Base-by-base conservation (phyloP, 2,329 filamentous ascomycete species). In the Apiospora hydei region DNA sequence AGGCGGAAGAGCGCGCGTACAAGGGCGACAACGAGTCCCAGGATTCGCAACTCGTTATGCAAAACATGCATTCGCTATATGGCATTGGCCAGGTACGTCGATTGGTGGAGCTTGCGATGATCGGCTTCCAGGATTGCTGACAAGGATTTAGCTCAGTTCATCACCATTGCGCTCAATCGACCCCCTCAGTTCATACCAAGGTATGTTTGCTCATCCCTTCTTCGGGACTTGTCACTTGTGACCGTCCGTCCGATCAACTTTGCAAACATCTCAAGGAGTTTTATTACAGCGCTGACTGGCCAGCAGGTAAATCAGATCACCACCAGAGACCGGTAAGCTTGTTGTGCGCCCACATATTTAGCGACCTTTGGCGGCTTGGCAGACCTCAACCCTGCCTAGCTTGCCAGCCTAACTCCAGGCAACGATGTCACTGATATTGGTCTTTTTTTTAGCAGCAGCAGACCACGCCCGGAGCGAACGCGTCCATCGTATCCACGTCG, bases 31-130 rank as follows among this genome's bases (percentile, higher is more conserved):
- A 57, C 47, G 68, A 69, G 11, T 26, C 30, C 8, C 46, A 69
- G n/a, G 68, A 51, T 11, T 24, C 24, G 47, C 68, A 69, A 24
- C 30, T 41, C 21, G 6, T 69, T 24, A 41, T 69, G 16, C 30
- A 69, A 5, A 18, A 44, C 3, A 41, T 57, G n/a, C 47, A 53
- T 21, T 47, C 68, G 16, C 18, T 24, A 4, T 44, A 69, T 21
- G 68, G 68, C 34, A 51, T 69, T 41, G 68, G 68, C 18, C 46
- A 43, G 68, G 68, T 69, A 44, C 2, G 68, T 69, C 47, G 34
- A 24, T 18, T 10, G 26, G 47, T 53, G 46, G 68, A 57, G 68
- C 47, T 57, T 57, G 68, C 11, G 21, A 41, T n/a, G 68, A 69
- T 69, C 47, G 68, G 4, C 68, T 41, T 26, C 43, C 21, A 51